Evolutionary conservation across 2,329 filamentous ascomycete genomes (phyloP).

Genomic region (Chrysoporthe cubensis): DNA sequence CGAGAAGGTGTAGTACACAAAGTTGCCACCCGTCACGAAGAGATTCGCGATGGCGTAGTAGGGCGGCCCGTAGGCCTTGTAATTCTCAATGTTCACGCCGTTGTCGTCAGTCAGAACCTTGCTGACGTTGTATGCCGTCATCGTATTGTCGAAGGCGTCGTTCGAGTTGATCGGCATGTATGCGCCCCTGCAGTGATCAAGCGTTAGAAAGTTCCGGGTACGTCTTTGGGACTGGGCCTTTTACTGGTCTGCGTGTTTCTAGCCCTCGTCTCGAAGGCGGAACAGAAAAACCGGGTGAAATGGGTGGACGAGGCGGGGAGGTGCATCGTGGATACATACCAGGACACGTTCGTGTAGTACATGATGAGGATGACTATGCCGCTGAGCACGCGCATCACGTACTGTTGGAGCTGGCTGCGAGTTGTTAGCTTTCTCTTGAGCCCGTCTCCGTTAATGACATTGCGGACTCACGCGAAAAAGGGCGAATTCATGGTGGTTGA

Average conservation of each 20-base stretch:
- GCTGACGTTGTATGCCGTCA: constrained; percentile 42
- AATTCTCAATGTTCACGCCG: constrained; percentile 32
- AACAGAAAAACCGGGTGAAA: background rate
- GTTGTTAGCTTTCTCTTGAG: background rate
- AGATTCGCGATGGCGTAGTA: constrained; percentile 31
- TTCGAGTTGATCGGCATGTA: constrained; percentile 49
- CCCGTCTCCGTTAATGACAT: too few relatives aligned
- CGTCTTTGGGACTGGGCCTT: background rate
- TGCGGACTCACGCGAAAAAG: constrained; percentile 11
- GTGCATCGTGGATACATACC: constrained; percentile 1
- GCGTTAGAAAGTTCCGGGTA: background rate
- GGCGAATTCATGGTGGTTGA: constrained; percentile 9
- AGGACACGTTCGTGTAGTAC: constrained; percentile 22
- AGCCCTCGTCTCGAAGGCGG: background rate
- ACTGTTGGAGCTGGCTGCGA: constrained; percentile 17
- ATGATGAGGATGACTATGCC: constrained; percentile 49
- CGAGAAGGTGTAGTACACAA: constrained; percentile 45
- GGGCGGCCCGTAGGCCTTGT: constrained; percentile 34
- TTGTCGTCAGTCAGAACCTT: constrained; percentile 23
- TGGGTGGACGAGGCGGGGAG: background rate
- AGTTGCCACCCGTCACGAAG: constrained; percentile 25
- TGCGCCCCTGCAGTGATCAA: constrained; percentile 30
- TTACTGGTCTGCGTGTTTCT: background rate
- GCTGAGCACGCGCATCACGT: constrained; percentile 12
- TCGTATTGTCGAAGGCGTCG: constrained; percentile 45